Base-by-base conservation (phyloP, 1,284 basidiomycete species). In the Irpex sp. region DNA sequence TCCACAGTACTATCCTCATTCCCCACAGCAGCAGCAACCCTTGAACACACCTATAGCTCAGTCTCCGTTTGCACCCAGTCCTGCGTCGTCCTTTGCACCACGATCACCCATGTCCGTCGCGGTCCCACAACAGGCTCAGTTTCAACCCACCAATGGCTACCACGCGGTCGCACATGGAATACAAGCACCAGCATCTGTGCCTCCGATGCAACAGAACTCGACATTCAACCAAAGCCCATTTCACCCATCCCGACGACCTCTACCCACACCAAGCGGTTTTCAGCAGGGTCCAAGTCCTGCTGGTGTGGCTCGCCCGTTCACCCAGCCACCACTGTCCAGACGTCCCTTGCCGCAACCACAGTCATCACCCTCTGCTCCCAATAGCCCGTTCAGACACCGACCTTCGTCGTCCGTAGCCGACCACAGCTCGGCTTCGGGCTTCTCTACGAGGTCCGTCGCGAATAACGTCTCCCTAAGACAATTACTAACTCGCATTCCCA, bases 401-500 rank as follows among this genome's bases (percentile, higher is more conserved):
- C 58, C 64, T 6, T 62, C 64, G 13, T 52, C 51, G 15, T 62
- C 64, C 11, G 61, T 61, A 3, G 57, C 54, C 26, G 44, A 61
- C 2, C 34, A 58, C 26, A n/a, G 51, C 5, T 40, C 60, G 54
- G 52, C 59, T 56, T 57, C 60, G 11, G 58, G 13, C 4, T 38
- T 61, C 52, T 62, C 61, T 9, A 57, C 54, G 13, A 34, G 44
- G 40, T 56, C 58, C 19, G 37, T 26, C 37, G 34, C 19, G 51
- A 62, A 62, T 34, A 17, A 13, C 34, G 26, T 15, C 26, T 26
- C 3, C 26, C 3, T 34, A 9, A 36, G 54, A 1, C 2, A 52
- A 17, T 56, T 56, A 11, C 11, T 34, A 15, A 56, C 6, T 56
- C 57, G 63, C 1, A 67, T 67, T 8, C 67, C 68, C 3, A 69